Base-by-base conservation (phyloP, 257 asterid genomes). In the Nicotiana obtusifolia region DNA sequence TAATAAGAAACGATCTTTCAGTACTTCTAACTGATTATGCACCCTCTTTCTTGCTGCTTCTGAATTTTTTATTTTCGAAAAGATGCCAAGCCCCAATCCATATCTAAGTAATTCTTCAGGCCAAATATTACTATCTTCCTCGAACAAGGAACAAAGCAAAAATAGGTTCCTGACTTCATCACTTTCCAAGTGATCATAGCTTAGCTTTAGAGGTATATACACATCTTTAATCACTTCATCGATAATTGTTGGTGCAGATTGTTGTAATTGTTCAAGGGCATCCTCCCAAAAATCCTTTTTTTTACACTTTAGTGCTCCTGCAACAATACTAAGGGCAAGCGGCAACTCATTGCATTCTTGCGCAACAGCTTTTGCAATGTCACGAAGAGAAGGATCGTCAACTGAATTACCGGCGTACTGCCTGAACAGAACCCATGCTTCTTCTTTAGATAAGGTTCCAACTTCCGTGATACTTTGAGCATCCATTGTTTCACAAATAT, bases 381-480 rank as follows among this genome's bases (percentile, higher is more conserved):
- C 26, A 19, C 2, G 5, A 22, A 78, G 10, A 30, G 47, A 24
- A 3, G 15, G 17, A 57, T 73, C 76, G 15, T 89, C 75, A 64
- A 57, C 71, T 52, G 54, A 30, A 8, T 44, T 10, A 1, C 86
- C 84, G 5, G 68, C 82, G 10, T 52, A 82, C 19, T 73, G 57
- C 15, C 5, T 49, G 7, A 89, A 87, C 4, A 89, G 84, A 31
- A 4, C 2, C 86, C 86, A 84, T 3, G 89, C 83, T 49, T 89
- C 90, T 15, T 19, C 9, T 24, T 82, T 31, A 6, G 64, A 1
- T 66, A 89, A 84, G 15, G n/a, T 67, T 6, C 67, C 5, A 19
- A 88, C 31, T 9, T 16, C 64, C 10, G 28, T 30, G 56, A 60
- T 6, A 15, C 4, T 62, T 31, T 26, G 1, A 57, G 37, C 81